Conservation (phyloP, 2,329 filamentous ascomycete species). For the Didymella glomerata region DNA sequence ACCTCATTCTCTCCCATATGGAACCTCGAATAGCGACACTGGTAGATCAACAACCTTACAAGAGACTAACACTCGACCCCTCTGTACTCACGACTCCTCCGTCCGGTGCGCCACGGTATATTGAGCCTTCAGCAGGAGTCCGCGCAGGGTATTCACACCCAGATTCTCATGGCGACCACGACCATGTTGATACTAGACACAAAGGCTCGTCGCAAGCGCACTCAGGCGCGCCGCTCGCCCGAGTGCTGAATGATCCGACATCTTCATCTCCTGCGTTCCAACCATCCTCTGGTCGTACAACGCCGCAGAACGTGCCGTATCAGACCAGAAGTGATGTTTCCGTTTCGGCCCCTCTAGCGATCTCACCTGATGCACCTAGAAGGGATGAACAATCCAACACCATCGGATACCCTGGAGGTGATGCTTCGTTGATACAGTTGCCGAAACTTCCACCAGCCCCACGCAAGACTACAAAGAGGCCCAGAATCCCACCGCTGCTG, state of each 20-base stretch:
- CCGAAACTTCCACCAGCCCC: conserved; percentile 52
- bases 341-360: conserved; percentile 34
- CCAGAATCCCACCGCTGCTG: conserved; percentile 59
- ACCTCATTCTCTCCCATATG: conserved; percentile 25
- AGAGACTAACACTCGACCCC: conserved; percentile 28
- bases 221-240: conserved; percentile 46
- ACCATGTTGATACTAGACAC: conserved; percentile 14
- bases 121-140: conserved; percentile 24
- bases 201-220: conserved; percentile 21
- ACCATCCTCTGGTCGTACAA: conserved; percentile 20
- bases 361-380: conserved; percentile 32
- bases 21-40: conserved; percentile 43
- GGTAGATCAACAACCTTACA: conserved; percentile 30
- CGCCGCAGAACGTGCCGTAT: conserved; percentile 34
- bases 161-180: conserved; percentile 13
- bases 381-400: conserved; percentile 31
- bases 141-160: conserved; percentile 20
- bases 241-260: conserved; percentile 44
- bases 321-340: conserved; percentile 42
- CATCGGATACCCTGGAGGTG: conserved; percentile 24
- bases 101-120: conserved; percentile 23
- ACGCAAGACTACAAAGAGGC: conserved; percentile 44
- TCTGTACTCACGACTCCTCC: conserved; percentile 20
- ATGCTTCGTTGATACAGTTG: conserved; percentile 42
- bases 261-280: conserved; percentile 24